Base-by-base conservation (phyloP, 2,329 filamentous ascomycete genomes). In the Calonectria hawksworthii region DNA sequence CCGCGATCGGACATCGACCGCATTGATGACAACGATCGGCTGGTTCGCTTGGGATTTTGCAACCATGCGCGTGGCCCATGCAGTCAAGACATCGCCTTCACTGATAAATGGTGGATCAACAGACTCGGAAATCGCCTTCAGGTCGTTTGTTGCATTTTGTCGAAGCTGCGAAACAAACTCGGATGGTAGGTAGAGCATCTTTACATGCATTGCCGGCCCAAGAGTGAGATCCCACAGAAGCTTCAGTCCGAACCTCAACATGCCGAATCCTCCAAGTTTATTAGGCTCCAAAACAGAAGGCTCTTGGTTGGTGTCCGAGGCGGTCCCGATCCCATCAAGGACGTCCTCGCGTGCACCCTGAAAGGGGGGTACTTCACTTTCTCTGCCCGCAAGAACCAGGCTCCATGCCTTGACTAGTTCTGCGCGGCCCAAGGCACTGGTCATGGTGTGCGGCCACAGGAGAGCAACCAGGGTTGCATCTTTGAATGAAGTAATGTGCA, bases 391-490 rank as follows among this genome's bases (percentile, higher is more conserved):
- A 3, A 91, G 79, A 0, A 89, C 85, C 1, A 85, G 80, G 0
- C 83, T 84, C 89, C 89, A 91, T 9, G 84, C 86, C 1, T 84
- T 77, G 2, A 90, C 75, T 9, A 91, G 80, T 1, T 82, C 84
- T 3, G 81, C 77, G 30, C 83, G 83, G 4, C 87, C 89, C 77
- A 88, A 83, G 2, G 83, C 87, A 75, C 91, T 89, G 70, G 86
- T 85, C 9, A 90, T 79, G 0, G 85, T 86, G 78, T 91, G 90
- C 1, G 87, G 85, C 82, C 85, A 89, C 1, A 83, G 81, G 0
- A 91, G 75, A 0, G 84, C 83, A 4, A 91, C 82, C 0, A 91
- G 78, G 0, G 90, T 91, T 0, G 87, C 86, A 70, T 92, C 87
- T 2, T 77, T 79, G 78, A 91, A 91, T 0, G 86, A 85, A 3